These are phyloP conservation scores for Helenozyma rhizophorensis DNA, from an alignment of 805 yeast species.

Conservation along the genomic window DNA sequence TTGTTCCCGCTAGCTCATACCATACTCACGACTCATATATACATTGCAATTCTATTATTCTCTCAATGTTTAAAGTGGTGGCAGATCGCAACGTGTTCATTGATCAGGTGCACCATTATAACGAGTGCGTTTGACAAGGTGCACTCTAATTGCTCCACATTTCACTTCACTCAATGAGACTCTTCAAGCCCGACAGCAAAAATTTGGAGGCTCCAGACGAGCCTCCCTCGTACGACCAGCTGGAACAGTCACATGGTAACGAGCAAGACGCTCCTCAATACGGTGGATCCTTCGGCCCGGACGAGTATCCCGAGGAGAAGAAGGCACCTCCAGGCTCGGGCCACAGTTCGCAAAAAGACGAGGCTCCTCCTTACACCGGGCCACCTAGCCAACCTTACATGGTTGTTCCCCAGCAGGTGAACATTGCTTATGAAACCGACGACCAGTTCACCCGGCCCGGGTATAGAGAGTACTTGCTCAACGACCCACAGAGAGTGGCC, in stretches of 20 bases:
- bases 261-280: slow-evolving; percentile 2
- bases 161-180: neutral
- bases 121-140: too few species aligned
- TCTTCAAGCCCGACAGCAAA: slow-evolving; percentile 2
- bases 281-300: slow-evolving; percentile 8
- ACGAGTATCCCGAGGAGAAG: slow-evolving; percentile 16
- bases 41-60: too few species aligned
- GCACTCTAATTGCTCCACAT: too few species aligned
- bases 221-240: slow-evolving; percentile 17
- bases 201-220: slow-evolving; percentile 3
- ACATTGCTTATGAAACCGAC: slow-evolving; percentile 31
- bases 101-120: too few species aligned
- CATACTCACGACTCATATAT: too few species aligned
- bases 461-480: slow-evolving; percentile 27
- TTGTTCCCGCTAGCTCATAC: too few species aligned
- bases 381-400: slow-evolving; percentile 11
- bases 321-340: neutral
- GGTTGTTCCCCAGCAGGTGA: slow-evolving; percentile 31
- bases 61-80: too few species aligned
- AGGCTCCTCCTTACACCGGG: neutral
- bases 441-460: slow-evolving; percentile 35
- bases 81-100: too few species aligned
- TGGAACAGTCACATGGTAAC: slow-evolving; percentile 5
- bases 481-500: slow-evolving; percentile 28
- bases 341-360: neutral